These are phyloP conservation scores for Oryza meridionalis DNA, from an alignment of 176 grass and related monocot genomes.

Conservation along the genomic window DNA sequence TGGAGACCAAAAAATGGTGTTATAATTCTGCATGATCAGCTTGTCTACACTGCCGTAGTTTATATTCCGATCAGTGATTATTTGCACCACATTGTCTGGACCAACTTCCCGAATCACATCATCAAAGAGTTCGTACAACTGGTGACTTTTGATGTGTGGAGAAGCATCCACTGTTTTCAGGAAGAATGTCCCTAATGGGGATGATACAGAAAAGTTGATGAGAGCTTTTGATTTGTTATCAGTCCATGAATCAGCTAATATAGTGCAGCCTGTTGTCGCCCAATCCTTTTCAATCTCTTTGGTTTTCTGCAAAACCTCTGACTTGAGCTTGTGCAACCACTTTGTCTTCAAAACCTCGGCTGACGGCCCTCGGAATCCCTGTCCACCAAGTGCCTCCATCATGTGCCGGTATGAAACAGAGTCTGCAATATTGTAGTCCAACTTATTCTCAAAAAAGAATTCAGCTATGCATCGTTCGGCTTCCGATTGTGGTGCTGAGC, in stretches of 20 bases:
- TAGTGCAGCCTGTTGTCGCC: constrained; percentile 84
- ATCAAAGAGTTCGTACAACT: constrained; percentile 83
- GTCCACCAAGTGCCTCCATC: constrained; percentile 74
- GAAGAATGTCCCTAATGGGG: constrained; percentile 87
- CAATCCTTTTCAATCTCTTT: constrained; percentile 92
- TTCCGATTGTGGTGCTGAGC: constrained; percentile 39
- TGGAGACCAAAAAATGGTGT: constrained; percentile 79
- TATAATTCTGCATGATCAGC: constrained; percentile 91
- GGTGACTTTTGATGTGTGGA: constrained; percentile 69
- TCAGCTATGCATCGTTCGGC: constrained; percentile 85
- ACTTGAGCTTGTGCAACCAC: constrained; percentile 86
- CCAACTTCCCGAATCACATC: constrained; percentile 93
- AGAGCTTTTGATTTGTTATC: constrained; percentile 84
- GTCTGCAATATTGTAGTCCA: constrained; percentile 76
- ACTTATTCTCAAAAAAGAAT: constrained; percentile 95
- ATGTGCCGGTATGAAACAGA: constrained; percentile 74
- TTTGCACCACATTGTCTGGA: constrained; percentile 90
- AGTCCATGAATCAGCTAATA: constrained; percentile 90
- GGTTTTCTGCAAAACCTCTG: constrained; percentile 63
- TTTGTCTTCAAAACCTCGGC: constrained; percentile 60
- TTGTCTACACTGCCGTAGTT: constrained; percentile 71
- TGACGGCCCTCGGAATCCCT: constrained; percentile 72
- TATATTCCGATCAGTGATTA: constrained; percentile 75
- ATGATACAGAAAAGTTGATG: constrained; percentile 84
- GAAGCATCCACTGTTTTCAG: constrained; percentile 89